Percentiles rank a stretch among this genome's conserved stretches.
Conservation (phyloP, 2,329 filamentous ascomycete species). For the Epichloe coenophiala region DNA sequence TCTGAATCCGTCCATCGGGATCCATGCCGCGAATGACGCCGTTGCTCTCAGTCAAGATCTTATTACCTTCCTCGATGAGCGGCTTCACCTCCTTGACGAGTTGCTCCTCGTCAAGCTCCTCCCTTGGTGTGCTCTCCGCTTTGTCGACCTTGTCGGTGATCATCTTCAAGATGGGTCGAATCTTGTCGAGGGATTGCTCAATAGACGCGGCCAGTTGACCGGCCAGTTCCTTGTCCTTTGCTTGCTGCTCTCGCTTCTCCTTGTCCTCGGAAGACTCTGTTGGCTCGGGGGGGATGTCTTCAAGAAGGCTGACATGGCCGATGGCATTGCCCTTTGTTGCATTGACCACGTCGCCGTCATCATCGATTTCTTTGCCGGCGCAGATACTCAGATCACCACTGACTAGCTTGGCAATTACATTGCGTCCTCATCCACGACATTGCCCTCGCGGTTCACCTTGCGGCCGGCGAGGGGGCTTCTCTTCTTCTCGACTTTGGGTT, state of each 20-base stretch:
- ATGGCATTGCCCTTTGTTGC: constrained; percentile 51
- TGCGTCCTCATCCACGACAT: constrained; percentile 44
- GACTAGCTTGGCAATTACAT: constrained; percentile 52
- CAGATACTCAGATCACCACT: constrained; percentile 53
- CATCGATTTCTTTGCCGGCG: constrained; percentile 55
- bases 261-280: constrained; percentile 32
- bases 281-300: constrained; percentile 40
- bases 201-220: constrained; percentile 61
- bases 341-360: constrained; percentile 59
- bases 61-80: constrained; percentile 72
- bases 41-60: constrained; percentile 75
- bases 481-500: constrained; percentile 37
- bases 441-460: constrained; percentile 44
- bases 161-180: constrained; percentile 74
- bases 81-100: constrained; percentile 79
- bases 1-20: constrained; percentile 73
- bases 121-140: constrained; percentile 67
- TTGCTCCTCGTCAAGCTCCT: constrained; percentile 81
- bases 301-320: constrained; percentile 54
- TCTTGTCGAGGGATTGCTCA: constrained; percentile 66
- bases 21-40: constrained; percentile 78
- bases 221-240: constrained; percentile 63
- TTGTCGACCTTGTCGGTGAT: constrained; percentile 75
- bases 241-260: constrained; percentile 40
- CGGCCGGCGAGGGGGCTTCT: constrained; percentile 33